Conservation (phyloP, 148 eudicot species). For the Nepenthes mirabilis region DNA sequence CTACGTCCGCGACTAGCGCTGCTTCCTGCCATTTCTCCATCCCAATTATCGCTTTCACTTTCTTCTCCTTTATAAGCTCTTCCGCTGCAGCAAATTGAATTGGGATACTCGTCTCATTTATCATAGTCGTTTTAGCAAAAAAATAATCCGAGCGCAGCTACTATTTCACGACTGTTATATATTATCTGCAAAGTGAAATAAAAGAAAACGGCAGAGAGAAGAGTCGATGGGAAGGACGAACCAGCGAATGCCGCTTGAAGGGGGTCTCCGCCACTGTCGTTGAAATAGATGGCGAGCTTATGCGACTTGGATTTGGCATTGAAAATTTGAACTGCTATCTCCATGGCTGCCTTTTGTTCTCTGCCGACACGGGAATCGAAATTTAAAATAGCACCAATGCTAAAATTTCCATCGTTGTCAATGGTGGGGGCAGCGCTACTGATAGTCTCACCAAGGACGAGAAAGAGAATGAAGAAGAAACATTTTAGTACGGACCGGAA, state of each 20-base stretch:
- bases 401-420: not conserved
- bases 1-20: conserved; percentile 5
- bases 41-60: conserved; percentile 6
- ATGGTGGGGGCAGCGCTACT: not conserved
- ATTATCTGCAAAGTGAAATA: no score
- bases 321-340: conserved; percentile 4
- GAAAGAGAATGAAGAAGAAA: not conserved
- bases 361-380: conserved; percentile 3
- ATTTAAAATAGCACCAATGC: conserved; percentile 5
- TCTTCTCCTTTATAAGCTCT: conserved; percentile 7
- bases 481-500: not conserved
- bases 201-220: not conserved
- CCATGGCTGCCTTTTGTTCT: conserved; percentile 8
- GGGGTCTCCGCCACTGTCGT: not conserved
- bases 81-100: conserved; percentile 4
- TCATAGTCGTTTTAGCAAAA: no score
- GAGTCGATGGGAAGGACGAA: not conserved
- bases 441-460: not conserved
- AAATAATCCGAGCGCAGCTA: no score
- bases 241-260: conserved; percentile 7
- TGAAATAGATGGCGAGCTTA: conserved; percentile 1
- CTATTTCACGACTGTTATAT: no score
- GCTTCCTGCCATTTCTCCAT: conserved; percentile 13
- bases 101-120: not conserved
- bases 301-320: conserved; percentile 3